Conservation (phyloP, 352 stramenopile genomes). For the Globisporangium irregulare region DNA sequence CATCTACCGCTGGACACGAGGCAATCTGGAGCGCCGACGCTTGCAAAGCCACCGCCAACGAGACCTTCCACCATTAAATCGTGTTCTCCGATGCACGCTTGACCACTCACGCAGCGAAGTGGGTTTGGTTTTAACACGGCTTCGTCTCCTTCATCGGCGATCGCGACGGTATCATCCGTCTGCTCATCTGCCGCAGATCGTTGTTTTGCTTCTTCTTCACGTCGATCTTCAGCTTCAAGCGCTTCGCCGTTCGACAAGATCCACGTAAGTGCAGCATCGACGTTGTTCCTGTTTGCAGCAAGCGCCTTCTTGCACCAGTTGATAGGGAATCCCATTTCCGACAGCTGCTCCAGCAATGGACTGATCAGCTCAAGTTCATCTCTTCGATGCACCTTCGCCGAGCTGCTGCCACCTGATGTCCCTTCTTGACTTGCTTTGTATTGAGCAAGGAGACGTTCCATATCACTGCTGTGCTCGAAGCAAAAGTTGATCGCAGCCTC, state of each 20-base stretch:
- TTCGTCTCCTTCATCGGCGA: constrained; percentile 29
- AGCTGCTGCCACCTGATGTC: constrained; percentile 17
- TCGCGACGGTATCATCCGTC: constrained; percentile 24
- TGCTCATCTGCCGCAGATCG: constrained; percentile 29
- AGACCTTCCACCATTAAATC: constrained; percentile 86
- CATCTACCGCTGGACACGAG: constrained; percentile 75
- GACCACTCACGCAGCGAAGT: constrained; percentile 77
- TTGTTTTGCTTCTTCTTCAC: constrained; percentile 76
- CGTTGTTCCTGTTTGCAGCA: constrained; percentile 85
- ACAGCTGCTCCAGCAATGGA: constrained; percentile 82
- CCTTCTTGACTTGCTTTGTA: constrained; percentile 59
- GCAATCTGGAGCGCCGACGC: constrained; percentile 78
- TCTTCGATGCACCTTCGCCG: constrained; percentile 31
- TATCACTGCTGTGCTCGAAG: constrained; percentile 91
- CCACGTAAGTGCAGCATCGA: constrained; percentile 91
- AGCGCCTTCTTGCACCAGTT: constrained; percentile 92
- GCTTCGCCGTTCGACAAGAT: constrained; percentile 91
- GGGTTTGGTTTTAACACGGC: constrained; percentile 64
- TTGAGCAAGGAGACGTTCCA: constrained; percentile 84
- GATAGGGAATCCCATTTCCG: constrained; percentile 92
- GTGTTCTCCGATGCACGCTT: constrained; percentile 81
- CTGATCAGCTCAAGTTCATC: constrained; percentile 65
- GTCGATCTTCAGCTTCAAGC: constrained; percentile 83
- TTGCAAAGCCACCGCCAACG: constrained; percentile 81
- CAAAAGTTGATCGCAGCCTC: constrained; percentile 92